phyloP scores from a whole-genome alignment of 108 stramenopile species.

The Mediolabrus comicus region DNA sequence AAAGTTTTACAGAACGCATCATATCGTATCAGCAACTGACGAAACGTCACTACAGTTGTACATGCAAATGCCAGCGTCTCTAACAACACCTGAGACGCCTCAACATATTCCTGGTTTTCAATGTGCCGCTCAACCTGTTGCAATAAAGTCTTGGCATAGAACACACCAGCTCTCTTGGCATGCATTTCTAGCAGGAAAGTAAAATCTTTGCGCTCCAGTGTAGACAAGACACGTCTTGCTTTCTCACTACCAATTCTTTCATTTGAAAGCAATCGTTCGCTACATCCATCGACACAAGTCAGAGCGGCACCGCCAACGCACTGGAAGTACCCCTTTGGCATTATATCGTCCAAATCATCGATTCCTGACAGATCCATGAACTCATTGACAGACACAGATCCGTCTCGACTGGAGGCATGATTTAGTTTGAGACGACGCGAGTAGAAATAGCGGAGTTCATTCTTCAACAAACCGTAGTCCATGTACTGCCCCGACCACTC shows the following conservation, averaged over 20 bases:
- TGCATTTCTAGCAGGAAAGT: slow-evolving; percentile 4
- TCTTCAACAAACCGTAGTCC: slow-evolving; percentile 24
- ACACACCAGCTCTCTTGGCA: slow-evolving; percentile 2
- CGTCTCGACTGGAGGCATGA: background rate
- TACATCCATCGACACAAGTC: background rate
- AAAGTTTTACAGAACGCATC: slow-evolving; percentile 37
- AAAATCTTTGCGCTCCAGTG: slow-evolving; percentile 20
- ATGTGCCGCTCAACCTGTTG: slow-evolving; percentile 2
- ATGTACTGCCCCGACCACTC: slow-evolving; percentile 29
- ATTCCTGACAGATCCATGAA: background rate
- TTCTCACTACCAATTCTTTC: slow-evolving; percentile 13
- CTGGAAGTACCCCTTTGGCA: slow-evolving; percentile 12
- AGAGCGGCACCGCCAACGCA: background rate
- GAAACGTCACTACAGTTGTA: slow-evolving; percentile 30
- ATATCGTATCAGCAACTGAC: slow-evolving; percentile 38
- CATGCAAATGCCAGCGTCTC: slow-evolving; percentile 38
- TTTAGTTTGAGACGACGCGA: slow-evolving; percentile 10
- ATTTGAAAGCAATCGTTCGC: background rate
- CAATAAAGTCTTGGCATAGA: slow-evolving; percentile 6
- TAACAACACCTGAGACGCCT: slow-evolving; percentile 15
- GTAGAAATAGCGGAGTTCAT: slow-evolving; percentile 21
- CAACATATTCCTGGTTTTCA: slow-evolving; percentile 8
- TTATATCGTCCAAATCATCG: background rate
- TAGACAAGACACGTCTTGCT: slow-evolving; percentile 10
- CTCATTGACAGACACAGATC: background rate